phyloP scores from a whole-genome alignment of 2,329 filamentous ascomycete genomes.

The Lachnellula hyalina region DNA sequence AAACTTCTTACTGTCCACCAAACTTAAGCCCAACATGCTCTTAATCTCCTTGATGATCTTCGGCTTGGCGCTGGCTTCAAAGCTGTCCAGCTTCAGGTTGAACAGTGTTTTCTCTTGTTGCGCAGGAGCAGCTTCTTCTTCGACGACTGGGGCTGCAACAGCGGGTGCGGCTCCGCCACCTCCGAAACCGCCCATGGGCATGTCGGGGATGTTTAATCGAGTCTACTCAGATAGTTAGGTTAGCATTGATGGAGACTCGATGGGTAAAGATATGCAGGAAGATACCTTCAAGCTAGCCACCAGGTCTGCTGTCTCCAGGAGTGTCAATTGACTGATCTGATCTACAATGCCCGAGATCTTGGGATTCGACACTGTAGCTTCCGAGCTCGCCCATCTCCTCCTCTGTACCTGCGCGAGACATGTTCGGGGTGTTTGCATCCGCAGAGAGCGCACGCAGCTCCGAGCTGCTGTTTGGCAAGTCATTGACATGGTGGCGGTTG shows the following conservation, averaged over 20 bases:
- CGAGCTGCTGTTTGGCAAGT: conserved; percentile 59
- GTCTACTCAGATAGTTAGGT: conserved; percentile 49
- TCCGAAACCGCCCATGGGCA: conserved; percentile 88
- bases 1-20: conserved; percentile 99
- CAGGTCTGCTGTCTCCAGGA: conserved; percentile 94
- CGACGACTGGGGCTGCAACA: conserved; percentile 61
- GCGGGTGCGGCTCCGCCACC: conserved; percentile 56
- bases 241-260: conserved; percentile 5
- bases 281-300: conserved; percentile 89
- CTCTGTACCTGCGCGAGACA: conserved; percentile 43
- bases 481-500: conserved; percentile 50
- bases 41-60: conserved; percentile 99
- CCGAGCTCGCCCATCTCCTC: conserved; percentile 79
- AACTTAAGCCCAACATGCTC: conserved; percentile 83
- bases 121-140: conserved; percentile 82
- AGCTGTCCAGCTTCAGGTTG: conserved; percentile 87
- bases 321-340: conserved; percentile 96
- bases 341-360: conserved; percentile 96
- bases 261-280: conserved; percentile 5
- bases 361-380: conserved; percentile 65
- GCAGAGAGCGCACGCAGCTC: conserved; percentile 59
- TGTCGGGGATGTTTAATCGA: conserved; percentile 94
- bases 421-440: conserved; percentile 43
- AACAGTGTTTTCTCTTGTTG: conserved; percentile 97
- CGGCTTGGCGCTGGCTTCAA: conserved; percentile 84